These are phyloP conservation scores for Boletus sp. DNA, from an alignment of 768 basidiomycete genomes.

Conservation along the genomic window DNA sequence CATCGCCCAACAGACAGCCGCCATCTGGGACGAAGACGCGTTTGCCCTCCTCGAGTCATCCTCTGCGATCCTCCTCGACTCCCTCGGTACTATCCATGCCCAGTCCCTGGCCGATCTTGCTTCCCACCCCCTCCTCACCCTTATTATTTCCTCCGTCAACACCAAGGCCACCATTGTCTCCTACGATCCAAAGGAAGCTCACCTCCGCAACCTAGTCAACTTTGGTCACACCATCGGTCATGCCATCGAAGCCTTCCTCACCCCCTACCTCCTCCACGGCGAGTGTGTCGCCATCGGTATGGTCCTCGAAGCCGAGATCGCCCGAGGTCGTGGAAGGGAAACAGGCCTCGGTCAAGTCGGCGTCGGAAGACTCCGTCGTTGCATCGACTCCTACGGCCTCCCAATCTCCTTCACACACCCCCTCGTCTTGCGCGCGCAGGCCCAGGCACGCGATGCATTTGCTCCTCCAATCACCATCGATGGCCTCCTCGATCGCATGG, in stretches of 20 bases:
- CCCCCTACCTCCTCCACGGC: conserved; percentile 91
- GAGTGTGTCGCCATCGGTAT: conserved; percentile 96
- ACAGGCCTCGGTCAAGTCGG: conserved; percentile 80
- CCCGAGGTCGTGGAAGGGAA: conserved; percentile 68
- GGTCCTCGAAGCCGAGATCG: conserved; percentile 94
- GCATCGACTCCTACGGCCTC: conserved; percentile 87
- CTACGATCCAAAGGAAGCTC: conserved; percentile 93
- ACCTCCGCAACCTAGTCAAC: conserved; percentile 97
- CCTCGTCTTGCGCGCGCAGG: conserved; percentile 45
- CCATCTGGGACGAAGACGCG: conserved; percentile 94
- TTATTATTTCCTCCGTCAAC: conserved; percentile 89
- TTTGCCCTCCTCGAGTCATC: conserved; percentile 87
- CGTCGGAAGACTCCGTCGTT: conserved; percentile 84
- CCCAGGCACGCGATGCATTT: conserved; percentile 17
- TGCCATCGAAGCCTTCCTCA: conserved; percentile 94
- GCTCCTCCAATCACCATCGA: conserved; percentile 52
- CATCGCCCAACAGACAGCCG: conserved; percentile 70
- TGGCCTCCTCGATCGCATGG: conserved; percentile 88
- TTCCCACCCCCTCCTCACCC: conserved; percentile 85
- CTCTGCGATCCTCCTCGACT: conserved; percentile 79
- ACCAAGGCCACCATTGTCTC: conserved; percentile 98
- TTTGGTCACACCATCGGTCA: conserved; percentile 99
- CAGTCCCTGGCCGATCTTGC: conserved; percentile 58
- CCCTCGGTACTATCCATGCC: conserved; percentile 62
- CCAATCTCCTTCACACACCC: conserved; percentile 81